phyloP scores from a whole-genome alignment of 148 eudicot species.

The Drosera capensis region DNA sequence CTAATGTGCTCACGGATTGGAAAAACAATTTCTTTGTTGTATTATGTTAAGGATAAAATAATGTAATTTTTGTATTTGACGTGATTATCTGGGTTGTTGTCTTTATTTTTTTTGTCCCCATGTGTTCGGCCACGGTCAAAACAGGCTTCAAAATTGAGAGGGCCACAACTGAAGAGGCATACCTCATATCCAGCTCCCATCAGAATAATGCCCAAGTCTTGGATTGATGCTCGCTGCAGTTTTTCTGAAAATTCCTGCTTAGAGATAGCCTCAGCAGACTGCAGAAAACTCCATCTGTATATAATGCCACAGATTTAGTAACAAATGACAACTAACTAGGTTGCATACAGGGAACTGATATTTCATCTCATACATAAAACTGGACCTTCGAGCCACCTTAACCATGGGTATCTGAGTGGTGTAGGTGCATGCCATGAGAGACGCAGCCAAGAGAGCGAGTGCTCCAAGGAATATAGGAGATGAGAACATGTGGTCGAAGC shows the following conservation, averaged over 20 bases:
- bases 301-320: slow-evolving; percentile 4
- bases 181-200: slow-evolving; percentile 98
- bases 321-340: neutral
- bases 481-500: slow-evolving; percentile 94
- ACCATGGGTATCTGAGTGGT: slow-evolving; percentile 91
- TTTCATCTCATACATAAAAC: neutral
- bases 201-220: slow-evolving; percentile 80
- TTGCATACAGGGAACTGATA: neutral
- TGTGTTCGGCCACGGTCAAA: too few relatives aligned
- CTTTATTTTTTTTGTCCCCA: too few relatives aligned
- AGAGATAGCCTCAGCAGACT: slow-evolving; percentile 53
- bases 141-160: too few relatives aligned
- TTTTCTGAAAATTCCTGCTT: slow-evolving; percentile 75
- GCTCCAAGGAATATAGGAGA: slow-evolving; percentile 74
- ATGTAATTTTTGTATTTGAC: too few relatives aligned
- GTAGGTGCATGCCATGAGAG: slow-evolving; percentile 94
- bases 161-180: neutral
- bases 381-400: slow-evolving; percentile 94
- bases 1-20: too few relatives aligned
- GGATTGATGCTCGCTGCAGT: slow-evolving; percentile 64
- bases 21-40: too few relatives aligned
- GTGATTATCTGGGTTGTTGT: too few relatives aligned
- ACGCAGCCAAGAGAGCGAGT: slow-evolving; percentile 54
- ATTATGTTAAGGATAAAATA: too few relatives aligned
- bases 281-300: slow-evolving; percentile 69